These are phyloP conservation scores for Jackrogersella minutella DNA, from an alignment of 495 filamentous ascomycete species.

Conservation along the genomic window DNA sequence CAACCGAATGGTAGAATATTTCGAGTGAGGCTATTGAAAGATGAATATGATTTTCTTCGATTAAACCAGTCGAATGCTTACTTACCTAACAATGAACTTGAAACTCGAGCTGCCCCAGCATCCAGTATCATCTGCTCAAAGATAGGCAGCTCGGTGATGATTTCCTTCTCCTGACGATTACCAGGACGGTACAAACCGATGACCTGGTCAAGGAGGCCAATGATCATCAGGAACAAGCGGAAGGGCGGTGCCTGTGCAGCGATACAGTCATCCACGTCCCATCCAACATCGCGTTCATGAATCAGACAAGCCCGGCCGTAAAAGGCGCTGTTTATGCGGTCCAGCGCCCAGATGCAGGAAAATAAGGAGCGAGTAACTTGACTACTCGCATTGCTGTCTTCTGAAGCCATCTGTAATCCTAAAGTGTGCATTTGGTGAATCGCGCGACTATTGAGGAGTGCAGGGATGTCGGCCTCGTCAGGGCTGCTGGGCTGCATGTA, in stretches of 20 bases:
- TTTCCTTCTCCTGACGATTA: slow-evolving; percentile 59
- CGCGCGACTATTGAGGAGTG: slow-evolving; percentile 45
- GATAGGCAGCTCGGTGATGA: slow-evolving; percentile 62
- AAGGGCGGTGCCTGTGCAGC: slow-evolving; percentile 52
- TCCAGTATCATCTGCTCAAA: slow-evolving; percentile 71
- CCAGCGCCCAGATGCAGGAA: slow-evolving; percentile 73
- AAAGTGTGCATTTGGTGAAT: slow-evolving; percentile 70
- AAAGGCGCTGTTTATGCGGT: slow-evolving; percentile 69
- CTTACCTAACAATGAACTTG: slow-evolving; percentile 57
- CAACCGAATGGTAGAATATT: slow-evolving; percentile 74
- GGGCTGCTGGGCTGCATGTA: slow-evolving; percentile 46
- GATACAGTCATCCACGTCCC: slow-evolving; percentile 62
- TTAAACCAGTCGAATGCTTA: slow-evolving; percentile 4
- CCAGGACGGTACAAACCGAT: slow-evolving; percentile 73
- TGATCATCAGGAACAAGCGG: slow-evolving; percentile 55
- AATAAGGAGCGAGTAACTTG: slow-evolving; percentile 58
- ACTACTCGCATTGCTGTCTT: slow-evolving; percentile 37
- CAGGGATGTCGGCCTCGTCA: slow-evolving; percentile 45
- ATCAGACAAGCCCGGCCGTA: slow-evolving; percentile 71
- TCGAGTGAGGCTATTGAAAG: slow-evolving; percentile 64
- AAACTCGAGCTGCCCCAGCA: slow-evolving; percentile 50
- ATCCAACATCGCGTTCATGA: slow-evolving; percentile 68
- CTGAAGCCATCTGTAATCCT: slow-evolving; percentile 65
- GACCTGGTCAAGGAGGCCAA: slow-evolving; percentile 66
- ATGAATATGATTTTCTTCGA: slow-evolving; percentile 16